Percentiles rank a stretch among this genome's conserved stretches.
These are phyloP conservation scores for Secale cereale DNA, from an alignment of 176 grass and related monocot genomes.

Conservation along the genomic window DNA sequence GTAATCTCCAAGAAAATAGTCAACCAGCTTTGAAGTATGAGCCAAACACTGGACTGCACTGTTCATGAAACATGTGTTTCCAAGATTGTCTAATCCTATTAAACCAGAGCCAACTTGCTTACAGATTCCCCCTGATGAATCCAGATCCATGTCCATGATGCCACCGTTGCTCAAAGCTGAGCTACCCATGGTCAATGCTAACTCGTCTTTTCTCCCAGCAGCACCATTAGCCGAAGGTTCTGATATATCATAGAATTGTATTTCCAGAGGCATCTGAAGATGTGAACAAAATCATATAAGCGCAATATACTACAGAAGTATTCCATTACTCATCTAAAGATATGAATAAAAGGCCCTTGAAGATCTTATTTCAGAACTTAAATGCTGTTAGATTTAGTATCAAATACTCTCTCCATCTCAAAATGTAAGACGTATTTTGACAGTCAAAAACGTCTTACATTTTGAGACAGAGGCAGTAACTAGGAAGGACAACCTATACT, in stretches of 20 bases:
- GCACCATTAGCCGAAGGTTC: slow-evolving; percentile 40
- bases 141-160: slow-evolving; percentile 24
- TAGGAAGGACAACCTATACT: not conserved
- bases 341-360: not conserved
- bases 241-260: slow-evolving; percentile 68
- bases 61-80: slow-evolving; percentile 99
- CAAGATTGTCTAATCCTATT: slow-evolving; percentile 85
- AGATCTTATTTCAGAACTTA: not conserved
- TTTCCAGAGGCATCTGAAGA: slow-evolving; percentile 83
- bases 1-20: slow-evolving; percentile 90
- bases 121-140: slow-evolving; percentile 48
- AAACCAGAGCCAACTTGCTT: slow-evolving; percentile 73
- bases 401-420: not conserved
- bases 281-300: slow-evolving; percentile 28
- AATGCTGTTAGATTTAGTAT: not conserved
- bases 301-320: not conserved
- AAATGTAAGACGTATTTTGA: no score
- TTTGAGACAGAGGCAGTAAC: not conserved
- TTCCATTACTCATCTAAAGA: not conserved
- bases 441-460: no score
- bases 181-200: slow-evolving; percentile 36
- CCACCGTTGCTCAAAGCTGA: slow-evolving; percentile 53
- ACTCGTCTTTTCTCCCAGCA: slow-evolving; percentile 54
- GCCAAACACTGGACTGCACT: slow-evolving; percentile 92
- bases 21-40: slow-evolving; percentile 83